phyloP scores from a whole-genome alignment of 2,329 filamentous ascomycete genomes.

The Juglanconis juglandina region DNA sequence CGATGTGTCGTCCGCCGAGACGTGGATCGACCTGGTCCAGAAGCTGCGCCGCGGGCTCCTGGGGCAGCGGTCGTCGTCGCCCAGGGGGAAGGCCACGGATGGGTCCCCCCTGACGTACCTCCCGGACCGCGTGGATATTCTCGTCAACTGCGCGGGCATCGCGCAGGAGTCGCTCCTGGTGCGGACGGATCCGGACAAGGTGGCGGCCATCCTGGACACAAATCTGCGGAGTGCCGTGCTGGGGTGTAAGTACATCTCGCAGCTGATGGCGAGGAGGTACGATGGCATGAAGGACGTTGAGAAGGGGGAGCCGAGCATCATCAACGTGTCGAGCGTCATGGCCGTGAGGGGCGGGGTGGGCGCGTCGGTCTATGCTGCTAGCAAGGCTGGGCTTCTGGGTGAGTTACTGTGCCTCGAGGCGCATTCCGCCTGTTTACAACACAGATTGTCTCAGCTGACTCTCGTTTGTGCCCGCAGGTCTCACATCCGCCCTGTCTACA shows the following conservation, averaged over 20 bases:
- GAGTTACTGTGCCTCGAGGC: conserved; percentile 22
- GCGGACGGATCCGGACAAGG: conserved; percentile 44
- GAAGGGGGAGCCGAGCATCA: conserved; percentile 53
- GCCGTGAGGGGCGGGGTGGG: conserved; percentile 67
- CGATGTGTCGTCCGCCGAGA: conserved; percentile 20
- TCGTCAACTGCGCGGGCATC: conserved; percentile 79
- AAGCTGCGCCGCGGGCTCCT: not conserved
- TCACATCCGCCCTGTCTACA: conserved; percentile 64
- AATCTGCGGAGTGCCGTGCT: conserved; percentile 68
- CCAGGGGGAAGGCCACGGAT: too few species aligned
- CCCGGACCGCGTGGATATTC: conserved; percentile 42
- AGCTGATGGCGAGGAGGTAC: conserved; percentile 39
- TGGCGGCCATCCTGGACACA: conserved; percentile 60
- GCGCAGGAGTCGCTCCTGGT: conserved; percentile 64
- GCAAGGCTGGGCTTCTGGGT: conserved; percentile 77
- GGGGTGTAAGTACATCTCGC: conserved; percentile 53
- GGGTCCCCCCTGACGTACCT: not conserved
- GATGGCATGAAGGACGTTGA: conserved; percentile 22
- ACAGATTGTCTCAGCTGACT: too few species aligned
- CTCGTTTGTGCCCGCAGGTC: conserved; percentile 39
- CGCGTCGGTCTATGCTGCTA: conserved; percentile 69
- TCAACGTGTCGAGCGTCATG: conserved; percentile 78
- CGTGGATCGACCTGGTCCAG: conserved; percentile 19
- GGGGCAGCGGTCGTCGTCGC: not conserved
- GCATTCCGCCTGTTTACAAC: too few species aligned